These are phyloP conservation scores for Friedmanniomyces simplex DNA, from an alignment of 495 filamentous ascomycete genomes.

Conservation along the genomic window DNA sequence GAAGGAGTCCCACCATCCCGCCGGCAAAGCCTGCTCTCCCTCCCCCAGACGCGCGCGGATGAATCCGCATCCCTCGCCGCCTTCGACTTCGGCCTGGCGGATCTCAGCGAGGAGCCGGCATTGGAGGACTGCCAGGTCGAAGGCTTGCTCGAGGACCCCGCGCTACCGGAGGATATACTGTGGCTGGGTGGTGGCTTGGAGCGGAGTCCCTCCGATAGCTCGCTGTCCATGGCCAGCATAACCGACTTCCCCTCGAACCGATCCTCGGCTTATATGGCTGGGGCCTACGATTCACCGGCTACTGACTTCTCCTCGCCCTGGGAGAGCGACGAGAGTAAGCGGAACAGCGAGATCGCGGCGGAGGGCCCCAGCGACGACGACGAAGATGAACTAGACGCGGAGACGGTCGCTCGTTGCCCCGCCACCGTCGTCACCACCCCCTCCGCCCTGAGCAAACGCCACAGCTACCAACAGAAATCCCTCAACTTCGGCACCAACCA, in stretches of 20 bases:
- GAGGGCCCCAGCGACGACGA: background rate
- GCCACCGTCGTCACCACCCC: background rate
- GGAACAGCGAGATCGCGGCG: background rate
- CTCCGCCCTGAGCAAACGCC: background rate
- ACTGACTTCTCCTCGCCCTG: slow-evolving; percentile 5
- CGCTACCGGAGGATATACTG: background rate
- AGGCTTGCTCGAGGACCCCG: background rate
- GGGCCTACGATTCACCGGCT: background rate
- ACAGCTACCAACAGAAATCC: background rate
- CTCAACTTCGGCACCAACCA: background rate
- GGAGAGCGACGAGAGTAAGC: slow-evolving; percentile 5
- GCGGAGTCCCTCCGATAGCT: background rate
- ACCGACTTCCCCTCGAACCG: background rate
- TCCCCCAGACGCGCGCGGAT: background rate
- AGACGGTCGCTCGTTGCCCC: no score
- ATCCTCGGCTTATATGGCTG: background rate
- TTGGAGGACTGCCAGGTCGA: slow-evolving; percentile 11
- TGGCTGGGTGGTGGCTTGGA: background rate
- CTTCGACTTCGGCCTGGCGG: slow-evolving; percentile 10
- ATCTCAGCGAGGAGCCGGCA: slow-evolving; percentile 9
- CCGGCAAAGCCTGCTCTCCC: background rate
- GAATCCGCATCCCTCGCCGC: background rate
- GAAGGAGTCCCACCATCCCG: background rate
- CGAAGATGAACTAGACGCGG: background rate
- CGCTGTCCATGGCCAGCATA: background rate